These are phyloP conservation scores for Cercospora canescens DNA, from an alignment of 2,329 filamentous ascomycete genomes.

Conservation along the genomic window DNA sequence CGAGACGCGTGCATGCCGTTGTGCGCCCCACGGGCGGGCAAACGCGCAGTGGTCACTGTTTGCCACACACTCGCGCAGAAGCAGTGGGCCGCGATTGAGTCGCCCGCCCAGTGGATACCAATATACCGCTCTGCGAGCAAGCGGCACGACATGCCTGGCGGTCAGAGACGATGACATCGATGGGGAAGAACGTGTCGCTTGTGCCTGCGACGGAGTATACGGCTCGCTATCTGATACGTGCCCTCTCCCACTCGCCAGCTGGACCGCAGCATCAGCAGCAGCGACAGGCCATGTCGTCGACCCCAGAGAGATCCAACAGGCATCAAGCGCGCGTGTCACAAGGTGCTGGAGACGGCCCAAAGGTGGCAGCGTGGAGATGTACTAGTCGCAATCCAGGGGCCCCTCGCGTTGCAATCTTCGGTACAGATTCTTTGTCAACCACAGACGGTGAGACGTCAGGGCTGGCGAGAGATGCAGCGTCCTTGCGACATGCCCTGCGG, in stretches of 20 bases:
- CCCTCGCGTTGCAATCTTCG: conserved; percentile 15
- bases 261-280: neutral
- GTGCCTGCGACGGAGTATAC: neutral
- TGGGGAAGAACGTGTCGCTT: neutral
- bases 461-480: neutral
- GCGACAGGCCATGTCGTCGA: neutral
- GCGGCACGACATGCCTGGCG: neutral
- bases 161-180: neutral
- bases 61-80: neutral
- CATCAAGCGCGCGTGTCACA: conserved; percentile 16
- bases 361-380: conserved; percentile 14
- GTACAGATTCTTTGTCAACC: conserved; percentile 18
- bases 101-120: neutral
- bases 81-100: neutral
- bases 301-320: neutral
- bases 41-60: conserved; percentile 3
- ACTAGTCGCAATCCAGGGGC: conserved; percentile 14
- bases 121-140: neutral
- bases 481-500: conserved; percentile 2
- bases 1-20: conserved; percentile 4
- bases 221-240: conserved; percentile 3
- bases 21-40: neutral
- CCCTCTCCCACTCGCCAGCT: neutral
- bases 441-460: conserved; percentile 1
- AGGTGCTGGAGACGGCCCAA: conserved; percentile 3